Evolutionary conservation across 192 early-diverging fungal genomes (phyloP), one percentile per base, ranked within the genome.

Genomic region (Helicostylum pulchrum): DNA sequence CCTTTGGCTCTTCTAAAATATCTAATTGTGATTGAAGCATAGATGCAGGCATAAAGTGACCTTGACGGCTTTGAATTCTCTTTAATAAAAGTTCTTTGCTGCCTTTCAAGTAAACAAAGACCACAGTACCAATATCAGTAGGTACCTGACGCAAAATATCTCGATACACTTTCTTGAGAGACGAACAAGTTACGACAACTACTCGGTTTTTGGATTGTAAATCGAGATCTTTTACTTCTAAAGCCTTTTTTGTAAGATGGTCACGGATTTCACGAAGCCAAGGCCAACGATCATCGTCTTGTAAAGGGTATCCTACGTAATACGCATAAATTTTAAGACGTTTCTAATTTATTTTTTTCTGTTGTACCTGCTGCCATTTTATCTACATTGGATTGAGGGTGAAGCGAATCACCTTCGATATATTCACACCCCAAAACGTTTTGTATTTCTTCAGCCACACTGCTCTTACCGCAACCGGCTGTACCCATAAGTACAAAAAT

Each of bases 331-430:
- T 30, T 15, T 32, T 36, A 23, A n/a, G 9, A 19, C 34, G n/a
- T 46, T 15, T 10, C 7, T 32, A 30, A 15, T 19, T 36, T 34
- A 30, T 31, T 59, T 42, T 57, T 14, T 42, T 17, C 10, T 43
- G n/a, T 57, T 20, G 7, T 76, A 50, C 87, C 89, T 32, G 56
- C 50, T 9, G 80, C 62, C 89, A 91, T 91, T 62, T 87, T 87
- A 15, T 73, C 66, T n/a, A 86, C 72, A 71, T 81, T 85, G 12
- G 64, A 67, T 12, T 76, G 46, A 7, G 87, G 71, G 52, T 91
- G 89, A 39, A 87, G 68, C n/a, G 74, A 34, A 61, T 91, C 89
- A 0, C 84, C 89, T 45, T 91, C 89, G 19, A 91, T 69, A 51
- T 78, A 88, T 7, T 65, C 66, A 39, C 73, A 77, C 0, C 69